phyloP scores from a whole-genome alignment of 768 basidiomycete species.

The Phaeotremella fagi region DNA sequence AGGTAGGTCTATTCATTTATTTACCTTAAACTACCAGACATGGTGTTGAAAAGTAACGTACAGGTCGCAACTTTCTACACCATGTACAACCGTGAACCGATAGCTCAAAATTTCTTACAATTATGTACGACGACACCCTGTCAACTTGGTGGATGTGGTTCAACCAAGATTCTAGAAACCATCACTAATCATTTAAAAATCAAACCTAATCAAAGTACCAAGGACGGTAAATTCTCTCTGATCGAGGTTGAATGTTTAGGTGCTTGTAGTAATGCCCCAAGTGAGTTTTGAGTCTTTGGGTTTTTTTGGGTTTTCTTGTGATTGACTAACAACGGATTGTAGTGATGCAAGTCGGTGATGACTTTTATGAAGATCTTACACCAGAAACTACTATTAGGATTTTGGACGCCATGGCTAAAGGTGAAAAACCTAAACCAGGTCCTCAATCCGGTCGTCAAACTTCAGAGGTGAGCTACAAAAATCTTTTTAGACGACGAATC shows the following conservation, averaged over 20 bases:
- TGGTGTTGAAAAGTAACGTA: neutral
- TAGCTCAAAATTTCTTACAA: slow-evolving; percentile 89
- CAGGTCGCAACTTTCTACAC: slow-evolving; percentile 96
- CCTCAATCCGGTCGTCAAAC: slow-evolving; percentile 82
- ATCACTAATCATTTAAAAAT: slow-evolving; percentile 77
- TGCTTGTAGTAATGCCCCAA: slow-evolving; percentile 81
- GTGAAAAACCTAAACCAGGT: slow-evolving; percentile 84
- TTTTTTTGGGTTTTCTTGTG: too few species aligned
- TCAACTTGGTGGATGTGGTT: slow-evolving; percentile 73
- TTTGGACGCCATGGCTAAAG: slow-evolving; percentile 52
- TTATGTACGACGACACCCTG: slow-evolving; percentile 99
- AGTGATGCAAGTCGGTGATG: slow-evolving; percentile 92
- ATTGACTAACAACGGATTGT: too few species aligned
- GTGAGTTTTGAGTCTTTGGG: too few species aligned
- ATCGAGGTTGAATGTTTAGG: slow-evolving; percentile 98
- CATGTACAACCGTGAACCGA: slow-evolving; percentile 98
- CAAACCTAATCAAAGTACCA: slow-evolving; percentile 84
- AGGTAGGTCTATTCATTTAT: slow-evolving; percentile 49
- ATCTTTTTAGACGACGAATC: too few species aligned
- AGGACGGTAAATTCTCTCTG: slow-evolving; percentile 93
- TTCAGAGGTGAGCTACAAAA: slow-evolving; percentile 59
- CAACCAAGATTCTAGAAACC: slow-evolving; percentile 81
- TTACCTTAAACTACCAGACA: neutral
- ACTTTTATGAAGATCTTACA: slow-evolving; percentile 70
- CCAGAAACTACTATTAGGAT: slow-evolving; percentile 51